Base-by-base conservation (phyloP, 2,329 filamentous ascomycete genomes). In the Penicillium aurantiogriseum region DNA sequence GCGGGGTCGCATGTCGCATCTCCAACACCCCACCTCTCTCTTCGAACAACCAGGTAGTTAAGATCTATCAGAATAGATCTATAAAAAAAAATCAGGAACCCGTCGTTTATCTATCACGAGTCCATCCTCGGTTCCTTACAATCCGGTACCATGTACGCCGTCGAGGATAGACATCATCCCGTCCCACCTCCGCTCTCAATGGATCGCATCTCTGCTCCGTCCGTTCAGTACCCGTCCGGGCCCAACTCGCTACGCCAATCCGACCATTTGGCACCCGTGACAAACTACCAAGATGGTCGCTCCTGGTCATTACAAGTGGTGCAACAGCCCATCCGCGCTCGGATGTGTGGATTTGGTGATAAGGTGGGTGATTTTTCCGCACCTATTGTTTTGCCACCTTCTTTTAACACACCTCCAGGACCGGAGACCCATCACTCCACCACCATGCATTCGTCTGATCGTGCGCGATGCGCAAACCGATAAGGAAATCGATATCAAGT, bases 281-380 rank as follows among this genome's bases (percentile, higher is more conserved):
- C 73, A 8, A 77, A 74, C 50, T 65, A 74, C 40, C 77, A 74
- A 49, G 74, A 79, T 27, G 77, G 76, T 44, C 74, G 77, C 31
- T 75, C 75, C 43, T 80, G 75, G 74, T 89, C 87, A 60, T 83
- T 96, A 50, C 81, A 88, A 64, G 91, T 97, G 59, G 87, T 90
- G 64, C 94, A 99, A 78, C 92, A 97, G 75, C 94, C 94, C 50
- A 83, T 91, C 68, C 87, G 94, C 68, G 94, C 94, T 64, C 90
- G 94, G 60, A 97, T 97, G 94, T 99, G 94, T 79, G 94, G 94
- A 8, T 99, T 97, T 78, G 94, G 94, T 61, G 94, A 99, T 80
- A 99, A 97, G 84, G 91, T 94, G 77, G 56, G 79, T 67, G 42
- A 6, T 39, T 54, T 53, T 36, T 54, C 50, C 21, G 50, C 29